Conservation (phyloP, 192 early-diverging fungal genomes). For the Linnemannia schmuckeri region DNA sequence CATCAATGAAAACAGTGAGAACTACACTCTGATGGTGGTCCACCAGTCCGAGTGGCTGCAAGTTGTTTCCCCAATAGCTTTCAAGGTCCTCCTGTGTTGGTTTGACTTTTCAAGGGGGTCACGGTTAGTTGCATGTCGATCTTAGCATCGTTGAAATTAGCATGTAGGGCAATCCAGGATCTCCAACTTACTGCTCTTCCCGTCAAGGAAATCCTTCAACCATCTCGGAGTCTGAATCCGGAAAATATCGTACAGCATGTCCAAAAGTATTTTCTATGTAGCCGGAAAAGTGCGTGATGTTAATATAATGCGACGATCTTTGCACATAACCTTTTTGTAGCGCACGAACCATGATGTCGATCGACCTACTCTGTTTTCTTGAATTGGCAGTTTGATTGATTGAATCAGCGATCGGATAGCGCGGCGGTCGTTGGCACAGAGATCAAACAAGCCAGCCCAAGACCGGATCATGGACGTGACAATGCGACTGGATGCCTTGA, state of each 20-base stretch:
- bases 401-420: conserved; percentile 79
- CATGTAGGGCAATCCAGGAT: neutral
- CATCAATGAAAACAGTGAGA: conserved; percentile 82
- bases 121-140: neutral
- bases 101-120: conserved; percentile 20
- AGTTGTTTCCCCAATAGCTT: conserved; percentile 29
- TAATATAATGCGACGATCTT: too few relatives aligned
- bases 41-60: conserved; percentile 68
- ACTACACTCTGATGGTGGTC: conserved; percentile 80
- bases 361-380: conserved; percentile 74
- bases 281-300: neutral
- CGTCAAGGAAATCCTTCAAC: conserved; percentile 61
- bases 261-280: conserved; percentile 79
- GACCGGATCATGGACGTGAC: conserved; percentile 76
- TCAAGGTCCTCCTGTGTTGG: conserved; percentile 47
- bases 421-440: conserved; percentile 79
- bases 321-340: neutral
- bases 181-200: conserved; percentile 61
- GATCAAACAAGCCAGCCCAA: conserved; percentile 85
- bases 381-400: conserved; percentile 74
- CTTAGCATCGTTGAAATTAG: neutral
- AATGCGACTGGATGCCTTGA: conserved; percentile 73
- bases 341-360: neutral
- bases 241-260: conserved; percentile 88
- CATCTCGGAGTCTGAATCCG: conserved; percentile 75